These are phyloP conservation scores for Penicillium sp. DNA, from an alignment of 2,329 filamentous ascomycete genomes.

Conservation along the genomic window DNA sequence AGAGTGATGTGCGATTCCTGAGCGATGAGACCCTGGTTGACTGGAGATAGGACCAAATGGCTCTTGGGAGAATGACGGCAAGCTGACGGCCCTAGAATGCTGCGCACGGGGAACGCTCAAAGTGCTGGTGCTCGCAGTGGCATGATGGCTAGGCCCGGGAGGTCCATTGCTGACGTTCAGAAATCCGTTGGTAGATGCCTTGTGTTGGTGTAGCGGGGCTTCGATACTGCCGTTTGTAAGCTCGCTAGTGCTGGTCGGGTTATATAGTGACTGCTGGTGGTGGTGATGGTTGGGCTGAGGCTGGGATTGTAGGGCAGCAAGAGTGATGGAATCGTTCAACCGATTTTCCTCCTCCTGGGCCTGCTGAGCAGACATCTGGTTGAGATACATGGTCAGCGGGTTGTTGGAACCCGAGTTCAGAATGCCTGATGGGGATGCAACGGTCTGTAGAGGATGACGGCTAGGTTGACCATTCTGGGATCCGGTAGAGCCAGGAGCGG, in stretches of 20 bases:
- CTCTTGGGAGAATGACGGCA: slow-evolving; percentile 73
- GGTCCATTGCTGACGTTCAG: slow-evolving; percentile 56
- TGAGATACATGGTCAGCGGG: slow-evolving; percentile 90
- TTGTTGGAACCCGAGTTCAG: slow-evolving; percentile 82
- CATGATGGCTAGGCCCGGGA: slow-evolving; percentile 77
- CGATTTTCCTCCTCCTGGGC: slow-evolving; percentile 70
- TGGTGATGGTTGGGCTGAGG: slow-evolving; percentile 60
- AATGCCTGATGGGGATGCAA: slow-evolving; percentile 68
- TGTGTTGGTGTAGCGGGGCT: slow-evolving; percentile 55
- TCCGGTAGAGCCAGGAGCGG: slow-evolving; percentile 59
- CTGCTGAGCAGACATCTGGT: slow-evolving; percentile 66
- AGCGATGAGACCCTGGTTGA: slow-evolving; percentile 41
- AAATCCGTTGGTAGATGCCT: slow-evolving; percentile 69
- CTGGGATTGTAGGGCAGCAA: slow-evolving; percentile 60
- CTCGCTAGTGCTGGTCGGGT: slow-evolving; percentile 70
- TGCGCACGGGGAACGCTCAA: slow-evolving; percentile 60
- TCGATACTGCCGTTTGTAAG: slow-evolving; percentile 61
- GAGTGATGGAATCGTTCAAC: slow-evolving; percentile 47
- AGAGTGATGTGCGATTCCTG: slow-evolving; percentile 46
- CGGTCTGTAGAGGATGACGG: slow-evolving; percentile 61
- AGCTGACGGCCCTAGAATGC: slow-evolving; percentile 82
- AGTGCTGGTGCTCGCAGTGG: slow-evolving; percentile 64
- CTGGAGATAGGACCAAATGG: slow-evolving; percentile 53
- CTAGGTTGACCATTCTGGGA: slow-evolving; percentile 62
- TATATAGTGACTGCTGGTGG: slow-evolving; percentile 73